Conservation (phyloP, 768 basidiomycete species). For the Leccinum subgranulosum region DNA sequence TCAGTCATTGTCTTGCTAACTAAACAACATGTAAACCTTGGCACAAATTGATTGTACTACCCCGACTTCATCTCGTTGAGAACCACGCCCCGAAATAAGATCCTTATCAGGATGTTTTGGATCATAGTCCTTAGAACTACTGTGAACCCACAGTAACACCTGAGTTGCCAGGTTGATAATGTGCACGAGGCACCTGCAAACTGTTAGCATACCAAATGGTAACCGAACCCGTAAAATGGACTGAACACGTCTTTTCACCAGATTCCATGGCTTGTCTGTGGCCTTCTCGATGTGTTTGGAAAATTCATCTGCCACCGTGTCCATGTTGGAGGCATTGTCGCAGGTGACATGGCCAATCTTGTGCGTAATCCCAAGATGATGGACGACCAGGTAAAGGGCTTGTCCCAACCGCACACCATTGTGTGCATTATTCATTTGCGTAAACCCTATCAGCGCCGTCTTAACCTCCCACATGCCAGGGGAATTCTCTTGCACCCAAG, state of each 20-base stretch:
- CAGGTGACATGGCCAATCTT: neutral
- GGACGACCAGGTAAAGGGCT: neutral
- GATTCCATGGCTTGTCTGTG: neutral
- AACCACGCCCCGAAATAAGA: neutral
- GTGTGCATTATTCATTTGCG: neutral
- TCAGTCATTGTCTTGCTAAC: neutral
- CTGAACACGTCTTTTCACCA: neutral
- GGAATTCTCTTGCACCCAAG: neutral
- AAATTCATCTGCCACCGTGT: neutral
- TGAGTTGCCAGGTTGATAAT: slow-evolving; percentile 1
- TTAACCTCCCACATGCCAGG: neutral
- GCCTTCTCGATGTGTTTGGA: neutral
- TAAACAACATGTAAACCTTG: neutral
- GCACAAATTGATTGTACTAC: neutral
- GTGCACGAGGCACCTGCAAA: neutral
- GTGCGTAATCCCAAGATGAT: neutral
- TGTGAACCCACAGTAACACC: neutral
- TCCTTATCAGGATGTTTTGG: neutral
- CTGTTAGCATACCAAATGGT: neutral
- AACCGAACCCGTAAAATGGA: neutral
- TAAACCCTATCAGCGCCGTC: neutral
- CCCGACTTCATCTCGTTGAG: neutral
- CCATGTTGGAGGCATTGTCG: neutral
- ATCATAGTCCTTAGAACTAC: neutral
- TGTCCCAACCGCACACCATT: neutral